Base-by-base conservation (phyloP, 768 basidiomycete genomes). In the Flagelloscypha sp. region DNA sequence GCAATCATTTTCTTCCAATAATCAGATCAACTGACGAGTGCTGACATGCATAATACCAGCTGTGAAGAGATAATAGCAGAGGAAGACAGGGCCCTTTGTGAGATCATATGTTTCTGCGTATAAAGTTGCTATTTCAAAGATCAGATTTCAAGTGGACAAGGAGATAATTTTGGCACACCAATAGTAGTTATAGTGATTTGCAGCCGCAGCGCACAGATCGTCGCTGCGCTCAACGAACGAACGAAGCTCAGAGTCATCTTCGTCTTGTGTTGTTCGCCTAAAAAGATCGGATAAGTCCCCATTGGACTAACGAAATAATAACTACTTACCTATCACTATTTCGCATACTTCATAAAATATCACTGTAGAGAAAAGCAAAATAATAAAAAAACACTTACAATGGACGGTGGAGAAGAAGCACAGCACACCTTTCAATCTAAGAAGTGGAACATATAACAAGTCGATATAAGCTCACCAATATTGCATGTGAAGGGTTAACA, bases 11-110 rank as follows among this genome's bases (percentile, higher is more conserved):
- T n/a, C 12, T n/a, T 27, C 6, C 15, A 17, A 22, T 17, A 33
- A 32, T 5, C 3, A 13, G 18, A 13, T 13, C 4, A 9, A 70
- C 84, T 45, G 48, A 88, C 84, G 55, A 25, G 64, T 77, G 2
- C 76, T 76, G 30, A 84, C 72, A 47, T 87, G 85, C 80, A 83
- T 84, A 35, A 87, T 74, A 38, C 74, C 74, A 11, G 84, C 83
- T 3, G 79, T 79, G 59, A 88, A 88, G 11, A 84, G 63, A 48
- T 85, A 86, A 49, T 85, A 88, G 47, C 72, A 79, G 19, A 84
- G 57, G 50, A 84, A 87, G 4, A 78, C 79, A 1, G 84, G 61
- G 12, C 74, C 74, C 10, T 70, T 70, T 31, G 68, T 66, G 38
- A 84, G 61, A 27, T 70, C 63, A 55, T 80, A 80, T 22, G 64